Evolutionary conservation across 257 asterid species (phyloP).

Genomic region (Penstemon davidsonii): DNA sequence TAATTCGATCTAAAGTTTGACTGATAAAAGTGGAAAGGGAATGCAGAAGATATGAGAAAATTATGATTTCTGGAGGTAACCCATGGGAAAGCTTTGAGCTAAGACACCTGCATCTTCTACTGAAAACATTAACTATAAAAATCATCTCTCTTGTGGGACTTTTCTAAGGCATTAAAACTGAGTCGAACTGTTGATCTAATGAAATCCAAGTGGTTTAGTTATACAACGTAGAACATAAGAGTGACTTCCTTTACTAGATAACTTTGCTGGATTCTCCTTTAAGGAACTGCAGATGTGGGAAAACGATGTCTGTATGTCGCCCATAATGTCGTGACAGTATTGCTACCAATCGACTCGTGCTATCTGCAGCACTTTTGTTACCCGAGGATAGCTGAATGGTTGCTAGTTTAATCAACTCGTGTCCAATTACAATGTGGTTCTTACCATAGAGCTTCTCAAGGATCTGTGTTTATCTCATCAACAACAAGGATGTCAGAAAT

Average conservation of each 20-base stretch:
- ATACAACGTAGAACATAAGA: background rate
- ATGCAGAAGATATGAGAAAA: too few relatives aligned
- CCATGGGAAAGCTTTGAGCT: too few relatives aligned
- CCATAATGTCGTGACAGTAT: constrained; percentile 72
- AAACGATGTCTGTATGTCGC: constrained; percentile 51
- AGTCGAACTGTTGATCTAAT: too few relatives aligned
- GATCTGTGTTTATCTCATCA: constrained; percentile 49
- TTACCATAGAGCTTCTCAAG: constrained; percentile 68
- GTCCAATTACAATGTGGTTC: constrained; percentile 75
- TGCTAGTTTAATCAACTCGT: constrained; percentile 74
- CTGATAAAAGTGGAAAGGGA: too few relatives aligned
- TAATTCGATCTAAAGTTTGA: too few relatives aligned
- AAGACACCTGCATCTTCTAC: too few relatives aligned
- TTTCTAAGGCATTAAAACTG: too few relatives aligned
- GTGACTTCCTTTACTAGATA: background rate
- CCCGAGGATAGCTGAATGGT: constrained; percentile 63
- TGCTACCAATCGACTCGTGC: constrained; percentile 34
- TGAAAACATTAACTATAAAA: too few relatives aligned
- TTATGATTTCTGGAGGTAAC: too few relatives aligned
- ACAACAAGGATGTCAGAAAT: constrained; percentile 9
- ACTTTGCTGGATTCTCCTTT: constrained; percentile 26
- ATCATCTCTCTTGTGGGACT: too few relatives aligned
- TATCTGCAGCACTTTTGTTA: constrained; percentile 33
- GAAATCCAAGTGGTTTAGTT: too few relatives aligned
- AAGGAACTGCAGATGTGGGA: constrained; percentile 50